Base-by-base conservation (phyloP, 2,329 filamentous ascomycete species). In the Fusarium sp. region DNA sequence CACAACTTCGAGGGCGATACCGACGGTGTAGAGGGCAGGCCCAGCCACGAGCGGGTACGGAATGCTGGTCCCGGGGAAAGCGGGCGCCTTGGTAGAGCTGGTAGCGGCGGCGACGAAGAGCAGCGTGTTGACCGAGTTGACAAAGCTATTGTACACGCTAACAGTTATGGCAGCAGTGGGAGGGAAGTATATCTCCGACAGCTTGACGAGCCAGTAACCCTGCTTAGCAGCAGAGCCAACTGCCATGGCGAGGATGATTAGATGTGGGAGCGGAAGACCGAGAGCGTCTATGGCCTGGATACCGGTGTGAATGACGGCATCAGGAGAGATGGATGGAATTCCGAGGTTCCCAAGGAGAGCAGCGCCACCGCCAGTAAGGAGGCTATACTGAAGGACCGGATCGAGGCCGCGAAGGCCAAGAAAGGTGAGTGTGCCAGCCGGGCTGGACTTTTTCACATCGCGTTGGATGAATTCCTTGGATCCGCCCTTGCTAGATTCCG, bases 51-150 rank as follows among this genome's bases (percentile, higher is more conserved):
- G 76, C 6, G 79, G 64, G 25, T 77, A 69, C 8, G 79, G 71
- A 16, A 79, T 13, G 6, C 56, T 18, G 37, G 74, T 77, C 10
- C 76, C 68, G n/a, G 69, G 56, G 56, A 81, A 66, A 7, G 64
- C 48, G 0, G 67, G 68, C 4, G 76, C 80, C 27, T 73, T 69
- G 6, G 81, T 71, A 0, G 81, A 80, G 3, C 87, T 89, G 0
- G 88, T 89, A 18, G 85, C 81, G 3, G 84, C 78, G 45, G 85
- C 84, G 35, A 89, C 80, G 73, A 90, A 88, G 18, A 91, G 82
- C 16, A 92, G 84, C 0, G 86, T 85, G 80, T 88, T 91, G 34
- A 87, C 16, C n/a, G 83, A 84, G 82, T 92, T 92, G 77, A 87
- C 78, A 11, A 88, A 39, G 0, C 85, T 85, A 80, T 92, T 92